phyloP scores from a whole-genome alignment of 2,329 filamentous ascomycete genomes.

The Xylaria sp. region DNA sequence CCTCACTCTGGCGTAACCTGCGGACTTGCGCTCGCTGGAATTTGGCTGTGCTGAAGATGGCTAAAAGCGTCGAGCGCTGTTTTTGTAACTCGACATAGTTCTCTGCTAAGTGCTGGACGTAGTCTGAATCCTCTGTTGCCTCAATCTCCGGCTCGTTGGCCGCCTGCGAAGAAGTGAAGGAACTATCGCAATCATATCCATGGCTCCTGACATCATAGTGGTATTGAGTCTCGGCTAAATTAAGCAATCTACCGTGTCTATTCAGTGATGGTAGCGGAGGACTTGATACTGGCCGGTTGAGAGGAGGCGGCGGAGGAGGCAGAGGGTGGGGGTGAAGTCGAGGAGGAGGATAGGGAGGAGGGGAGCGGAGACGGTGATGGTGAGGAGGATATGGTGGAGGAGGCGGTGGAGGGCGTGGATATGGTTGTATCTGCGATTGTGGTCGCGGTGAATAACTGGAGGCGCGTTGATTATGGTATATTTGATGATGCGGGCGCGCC shows the following conservation, averaged over 20 bases:
- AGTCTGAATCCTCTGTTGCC: slow-evolving; percentile 15
- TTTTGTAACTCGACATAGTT: slow-evolving; percentile 38
- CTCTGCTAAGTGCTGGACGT: slow-evolving; percentile 38
- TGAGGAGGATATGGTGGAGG: slow-evolving; percentile 20
- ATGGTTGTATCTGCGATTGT: slow-evolving; percentile 29
- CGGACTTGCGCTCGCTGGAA: slow-evolving; percentile 40
- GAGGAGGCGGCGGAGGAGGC: slow-evolving; percentile 5
- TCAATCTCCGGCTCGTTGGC: slow-evolving; percentile 26
- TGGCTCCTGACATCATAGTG: slow-evolving; percentile 21
- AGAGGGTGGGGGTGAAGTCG: slow-evolving; percentile 10
- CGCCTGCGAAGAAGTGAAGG: slow-evolving; percentile 23
- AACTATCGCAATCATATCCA: slow-evolving; percentile 14
- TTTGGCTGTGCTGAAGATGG: slow-evolving; percentile 40
- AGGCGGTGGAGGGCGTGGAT: slow-evolving; percentile 34
- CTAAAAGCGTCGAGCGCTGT: slow-evolving; percentile 38
- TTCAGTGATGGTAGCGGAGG: not conserved
- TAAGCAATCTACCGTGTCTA: not conserved
- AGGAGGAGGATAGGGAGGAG: not conserved
- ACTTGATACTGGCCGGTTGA: slow-evolving; percentile 11
- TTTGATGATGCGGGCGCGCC: slow-evolving; percentile 35
- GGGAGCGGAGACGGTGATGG: slow-evolving; percentile 11
- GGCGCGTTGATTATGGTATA: slow-evolving; percentile 32
- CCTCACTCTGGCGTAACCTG: slow-evolving; percentile 41
- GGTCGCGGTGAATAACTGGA: slow-evolving; percentile 6
- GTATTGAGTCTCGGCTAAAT: not conserved